These are phyloP conservation scores for Elsinoe fawcettii DNA, from an alignment of 2,329 filamentous ascomycete genomes.

Conservation along the genomic window DNA sequence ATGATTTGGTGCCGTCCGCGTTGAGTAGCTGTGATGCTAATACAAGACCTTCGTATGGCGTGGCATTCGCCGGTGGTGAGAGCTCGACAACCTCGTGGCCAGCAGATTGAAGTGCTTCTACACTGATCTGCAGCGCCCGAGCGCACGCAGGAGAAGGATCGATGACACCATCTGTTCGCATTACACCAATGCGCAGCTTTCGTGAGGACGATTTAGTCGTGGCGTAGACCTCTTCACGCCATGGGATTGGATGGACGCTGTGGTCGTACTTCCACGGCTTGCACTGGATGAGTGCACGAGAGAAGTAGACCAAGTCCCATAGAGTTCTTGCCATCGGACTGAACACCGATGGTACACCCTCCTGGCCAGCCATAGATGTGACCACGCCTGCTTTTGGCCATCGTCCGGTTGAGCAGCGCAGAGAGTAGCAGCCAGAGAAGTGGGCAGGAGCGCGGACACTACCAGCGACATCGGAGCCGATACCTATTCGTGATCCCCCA, in stretches of 20 bases:
- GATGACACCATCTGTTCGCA: conserved; percentile 67
- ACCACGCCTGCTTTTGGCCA: conserved; percentile 81
- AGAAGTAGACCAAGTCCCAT: conserved; percentile 77
- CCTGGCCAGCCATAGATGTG: conserved; percentile 88
- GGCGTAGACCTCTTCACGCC: conserved; percentile 59
- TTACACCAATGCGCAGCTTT: conserved; percentile 63
- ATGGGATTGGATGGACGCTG: conserved; percentile 74
- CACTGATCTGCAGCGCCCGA: conserved; percentile 65
- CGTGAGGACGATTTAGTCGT: conserved; percentile 54
- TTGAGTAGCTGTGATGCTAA: conserved; percentile 76
- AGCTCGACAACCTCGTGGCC: conserved; percentile 69
- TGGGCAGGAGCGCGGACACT: conserved; percentile 81
- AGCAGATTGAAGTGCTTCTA: conserved; percentile 57
- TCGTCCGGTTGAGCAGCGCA: conserved; percentile 79
- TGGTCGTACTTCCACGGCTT: conserved; percentile 85
- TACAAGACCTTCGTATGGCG: conserved; percentile 64
- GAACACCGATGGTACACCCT: conserved; percentile 81
- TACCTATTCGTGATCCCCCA: conserved; percentile 74
- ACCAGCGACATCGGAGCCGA: conserved; percentile 85
- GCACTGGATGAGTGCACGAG: conserved; percentile 67
- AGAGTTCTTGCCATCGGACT: conserved; percentile 87
- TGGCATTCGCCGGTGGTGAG: conserved; percentile 53
- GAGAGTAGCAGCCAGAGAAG: conserved; percentile 79
- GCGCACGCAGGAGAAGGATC: conserved; percentile 78
- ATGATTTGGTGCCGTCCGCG: conserved; percentile 74